Conservation (phyloP, 2,329 filamentous ascomycete genomes). For the Penicillium olsonii region DNA sequence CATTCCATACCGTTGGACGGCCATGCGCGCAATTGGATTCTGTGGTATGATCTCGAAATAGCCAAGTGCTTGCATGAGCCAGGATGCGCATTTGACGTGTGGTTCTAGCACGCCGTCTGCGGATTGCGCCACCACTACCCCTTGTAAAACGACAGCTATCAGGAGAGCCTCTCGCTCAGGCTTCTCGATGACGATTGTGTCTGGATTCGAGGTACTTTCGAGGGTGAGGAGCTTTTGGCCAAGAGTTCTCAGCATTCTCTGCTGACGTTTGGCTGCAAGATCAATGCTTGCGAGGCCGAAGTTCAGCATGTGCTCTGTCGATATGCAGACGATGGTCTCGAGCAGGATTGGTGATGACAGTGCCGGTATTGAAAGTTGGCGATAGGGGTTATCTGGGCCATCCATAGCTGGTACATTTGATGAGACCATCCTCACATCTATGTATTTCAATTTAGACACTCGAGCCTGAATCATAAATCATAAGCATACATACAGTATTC, state of each 20-base stretch:
- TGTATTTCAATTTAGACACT: background rate
- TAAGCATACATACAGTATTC: constrained; percentile 20
- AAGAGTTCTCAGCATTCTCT: constrained; percentile 23
- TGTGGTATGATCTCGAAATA: constrained; percentile 17
- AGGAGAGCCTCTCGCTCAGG: constrained; percentile 21
- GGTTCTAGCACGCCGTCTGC: constrained; percentile 25
- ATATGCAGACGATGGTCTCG: constrained; percentile 27
- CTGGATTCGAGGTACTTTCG: background rate
- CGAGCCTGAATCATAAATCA: background rate
- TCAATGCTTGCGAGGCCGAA: constrained; percentile 22
- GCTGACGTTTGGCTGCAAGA: constrained; percentile 22
- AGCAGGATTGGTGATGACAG: constrained; percentile 24
- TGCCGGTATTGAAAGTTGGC: constrained; percentile 22
- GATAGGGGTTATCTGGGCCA: constrained; percentile 26
- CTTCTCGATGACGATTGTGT: constrained; percentile 1
- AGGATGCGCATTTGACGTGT: constrained; percentile 24
- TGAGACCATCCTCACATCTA: constrained; percentile 26
- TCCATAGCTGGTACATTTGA: constrained; percentile 26
- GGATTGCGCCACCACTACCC: constrained; percentile 24
- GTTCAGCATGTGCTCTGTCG: constrained; percentile 28
- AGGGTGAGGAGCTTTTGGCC: constrained; percentile 19
- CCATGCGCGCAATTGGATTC: constrained; percentile 16
- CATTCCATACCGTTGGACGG: constrained; percentile 26
- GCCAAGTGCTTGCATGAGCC: constrained; percentile 23
- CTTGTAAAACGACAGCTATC: constrained; percentile 23